These are phyloP conservation scores for Metschnikowia borealis DNA, from an alignment of 805 yeast genomes.

Conservation along the genomic window DNA sequence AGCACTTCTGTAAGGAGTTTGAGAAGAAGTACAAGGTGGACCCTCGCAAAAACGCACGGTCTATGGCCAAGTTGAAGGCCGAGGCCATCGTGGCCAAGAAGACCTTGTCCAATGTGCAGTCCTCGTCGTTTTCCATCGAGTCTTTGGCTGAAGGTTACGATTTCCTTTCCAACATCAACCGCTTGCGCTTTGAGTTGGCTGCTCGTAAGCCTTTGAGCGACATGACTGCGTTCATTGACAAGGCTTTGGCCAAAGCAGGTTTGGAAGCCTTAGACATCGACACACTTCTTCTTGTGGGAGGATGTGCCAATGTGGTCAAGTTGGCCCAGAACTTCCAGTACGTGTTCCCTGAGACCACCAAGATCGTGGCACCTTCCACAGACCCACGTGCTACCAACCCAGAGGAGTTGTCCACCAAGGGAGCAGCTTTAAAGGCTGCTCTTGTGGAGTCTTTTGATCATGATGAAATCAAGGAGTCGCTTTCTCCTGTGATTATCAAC, in stretches of 20 bases:
- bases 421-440: conserved; percentile 96
- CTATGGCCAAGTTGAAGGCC: conserved; percentile 81
- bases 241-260: conserved; percentile 74
- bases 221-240: conserved; percentile 73
- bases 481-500: conserved; percentile 78
- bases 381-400: conserved; percentile 83
- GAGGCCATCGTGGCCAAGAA: conserved; percentile 83
- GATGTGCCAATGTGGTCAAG: conserved; percentile 89
- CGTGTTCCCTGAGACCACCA: conserved; percentile 77
- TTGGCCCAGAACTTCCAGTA: conserved; percentile 68
- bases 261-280: conserved; percentile 82
- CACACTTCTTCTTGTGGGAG: conserved; percentile 91
- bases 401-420: conserved; percentile 84
- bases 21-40: conserved; percentile 80
- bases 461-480: conserved; percentile 75
- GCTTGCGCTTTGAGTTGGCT: conserved; percentile 87
- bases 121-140: conserved; percentile 90
- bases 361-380: conserved; percentile 64
- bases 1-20: conserved; percentile 88
- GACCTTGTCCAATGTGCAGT: conserved; percentile 84
- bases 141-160: conserved; percentile 92
- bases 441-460: conserved; percentile 77
- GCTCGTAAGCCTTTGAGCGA: conserved; percentile 73
- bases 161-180: conserved; percentile 88
- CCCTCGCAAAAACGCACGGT: conserved; percentile 77